Base-by-base conservation (phyloP, 352 stramenopile species). In the Phytophthora multivora region DNA sequence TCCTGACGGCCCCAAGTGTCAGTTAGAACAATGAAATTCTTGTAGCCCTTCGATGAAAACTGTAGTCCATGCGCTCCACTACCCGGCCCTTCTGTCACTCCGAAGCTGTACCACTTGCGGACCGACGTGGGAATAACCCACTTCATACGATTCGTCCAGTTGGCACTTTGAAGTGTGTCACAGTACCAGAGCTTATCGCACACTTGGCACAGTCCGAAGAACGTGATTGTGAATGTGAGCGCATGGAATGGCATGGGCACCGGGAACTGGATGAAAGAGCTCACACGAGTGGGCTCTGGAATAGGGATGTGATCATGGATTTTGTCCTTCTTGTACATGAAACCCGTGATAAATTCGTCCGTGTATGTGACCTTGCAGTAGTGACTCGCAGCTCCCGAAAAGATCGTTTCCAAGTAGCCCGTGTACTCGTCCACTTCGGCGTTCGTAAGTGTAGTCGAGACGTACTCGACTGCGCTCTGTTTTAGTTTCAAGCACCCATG, bases 311-410 rank as follows among this genome's bases (percentile, higher is more conserved):
- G 87, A 41, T 95, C 87, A 63, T 95, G 87, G 38, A 95, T 93
- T 58, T 95, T 95, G 72, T 95, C 87, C 59, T 95, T 95, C 68
- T 95, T 95, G 85, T 91, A 95, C 71, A 95, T 71, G 55, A 95
- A 95, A 13, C 87, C 87, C 50, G 84, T 91, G 57, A 94, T 89
- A 38, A 89, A 93, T 56, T 95, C 87, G 49, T 93, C 87, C 10
- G 78, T 92, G 26, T 84, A 85, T 46, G 90, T 93, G 21, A 95
- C 80, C 52, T 91, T 93, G 66, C 87, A 94, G 48, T 91, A 86
- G 54, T 93, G 82, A 25, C 76, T 93, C 13, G 87, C 83, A 19
- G 78, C 75, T 5, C 83, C 83, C 1, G 84, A 93, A 64, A 95
- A 95, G 23, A 95, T 88, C 16, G 80, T 95, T 52, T 95, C 87